Evolutionary conservation across 2,329 filamentous ascomycete species (phyloP), one percentile per base, ranked within the genome.

Genomic region (Alternaria gansuensis): DNA sequence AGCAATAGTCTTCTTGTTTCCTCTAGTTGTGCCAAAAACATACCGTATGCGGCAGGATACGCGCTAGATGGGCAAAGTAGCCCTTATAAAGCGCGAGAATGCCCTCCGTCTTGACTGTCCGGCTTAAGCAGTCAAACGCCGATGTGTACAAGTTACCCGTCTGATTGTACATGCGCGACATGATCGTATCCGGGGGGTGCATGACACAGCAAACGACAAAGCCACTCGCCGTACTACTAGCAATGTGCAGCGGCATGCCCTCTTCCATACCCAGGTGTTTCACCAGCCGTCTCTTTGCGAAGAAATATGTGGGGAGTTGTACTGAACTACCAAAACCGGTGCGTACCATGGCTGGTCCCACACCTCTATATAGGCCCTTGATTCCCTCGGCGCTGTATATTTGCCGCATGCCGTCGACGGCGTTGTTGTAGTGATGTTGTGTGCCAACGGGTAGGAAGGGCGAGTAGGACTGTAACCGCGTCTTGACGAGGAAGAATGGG

Each of bases 111-210:
- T 89, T 90, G 61, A 99, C 84, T 0, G 95, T 99, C 81, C 97
- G 93, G 76, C 86, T 87, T 60, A 98, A 80, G 77, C 95, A 99
- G 80, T 99, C 95, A 64, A 96, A 91, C 4, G 96, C 92, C 58
- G 93, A 91, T 68, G 86, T 89, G 83, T 99, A 99, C n/a, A 99
- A 85, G 76, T 97, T 96, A 51, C 95, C 95, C 62, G 93, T 96
- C 78, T 99, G 95, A 82, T 99, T 99, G 84, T 99, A 99, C 83
- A 99, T 89, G 63, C 95, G 90, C 62, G 92, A 95, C 95, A 99
- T 99, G 80, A 99, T 91, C 5, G 95, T 99, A 78, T 99, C 95
- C 86, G 95, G 95, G 53, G 95, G 95, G 74, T 99, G 95, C 95
- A 99, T 99, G 64, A 98, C 89, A 69, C 91, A 92, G 82, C 95